A percentile compares a stretch with the other conserved stretches of the same genome.
phyloP scores from a whole-genome alignment of 108 stramenopile species.

The Pseudonitzschia multistriata region DNA sequence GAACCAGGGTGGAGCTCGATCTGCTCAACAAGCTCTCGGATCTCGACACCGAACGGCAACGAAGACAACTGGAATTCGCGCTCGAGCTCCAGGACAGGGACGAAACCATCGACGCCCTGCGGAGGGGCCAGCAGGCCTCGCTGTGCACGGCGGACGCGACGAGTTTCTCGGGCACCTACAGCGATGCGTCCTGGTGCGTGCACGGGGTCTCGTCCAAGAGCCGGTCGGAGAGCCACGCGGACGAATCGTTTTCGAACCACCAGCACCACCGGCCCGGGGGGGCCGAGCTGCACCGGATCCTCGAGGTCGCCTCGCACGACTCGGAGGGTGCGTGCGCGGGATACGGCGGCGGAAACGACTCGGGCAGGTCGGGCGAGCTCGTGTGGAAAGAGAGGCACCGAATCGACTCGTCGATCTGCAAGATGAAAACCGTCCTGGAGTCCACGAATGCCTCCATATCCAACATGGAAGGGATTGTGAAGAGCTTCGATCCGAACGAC shows the following conservation, averaged over 20 bases:
- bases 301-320: conserved; percentile 23
- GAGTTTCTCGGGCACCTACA: background rate
- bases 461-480: conserved; percentile 32
- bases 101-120: conserved; percentile 19
- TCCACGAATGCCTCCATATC: conserved; percentile 30
- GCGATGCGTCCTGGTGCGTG: background rate
- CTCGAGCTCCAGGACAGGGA: conserved; percentile 20
- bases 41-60: conserved; percentile 47
- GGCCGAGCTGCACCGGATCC: conserved; percentile 22
- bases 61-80: conserved; percentile 13
- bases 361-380: conserved; percentile 14
- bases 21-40: conserved; percentile 62
- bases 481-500: conserved; percentile 22
- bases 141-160: background rate
- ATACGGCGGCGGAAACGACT: background rate
- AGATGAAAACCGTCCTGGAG: conserved; percentile 37
- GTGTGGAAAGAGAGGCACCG: conserved; percentile 35
- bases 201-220: background rate
- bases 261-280: too few relatives aligned
- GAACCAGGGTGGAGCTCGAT: conserved; percentile 53
- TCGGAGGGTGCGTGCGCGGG: conserved; percentile 20
- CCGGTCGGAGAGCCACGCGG: background rate
- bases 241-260: background rate
- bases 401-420: conserved; percentile 26
- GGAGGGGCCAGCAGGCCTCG: background rate